Evolutionary conservation across 2,329 filamentous ascomycete species (phyloP).

Genomic region (Colletotrichum chrysophilum): DNA sequence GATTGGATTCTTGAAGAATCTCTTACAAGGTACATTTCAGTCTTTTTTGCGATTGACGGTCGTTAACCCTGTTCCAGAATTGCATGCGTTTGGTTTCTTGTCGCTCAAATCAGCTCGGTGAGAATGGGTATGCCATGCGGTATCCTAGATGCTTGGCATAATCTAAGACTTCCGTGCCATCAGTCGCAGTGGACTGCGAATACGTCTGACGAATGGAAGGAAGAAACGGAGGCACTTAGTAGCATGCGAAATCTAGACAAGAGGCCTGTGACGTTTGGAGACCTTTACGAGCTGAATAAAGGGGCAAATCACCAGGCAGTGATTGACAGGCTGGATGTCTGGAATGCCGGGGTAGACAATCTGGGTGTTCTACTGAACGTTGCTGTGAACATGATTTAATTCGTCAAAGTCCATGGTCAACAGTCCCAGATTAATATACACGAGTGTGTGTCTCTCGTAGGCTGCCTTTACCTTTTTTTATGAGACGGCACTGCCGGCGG

Average conservation of each 20-base stretch:
- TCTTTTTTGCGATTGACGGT: too few species aligned
- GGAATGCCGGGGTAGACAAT: conserved; percentile 18
- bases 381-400: neutral
- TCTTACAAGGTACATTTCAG: neutral
- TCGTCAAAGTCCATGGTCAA: neutral
- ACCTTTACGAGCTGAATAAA: neutral
- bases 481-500: neutral
- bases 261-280: neutral
- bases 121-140: neutral
- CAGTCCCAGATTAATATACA: neutral
- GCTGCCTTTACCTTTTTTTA: neutral
- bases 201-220: neutral
- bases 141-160: conserved; percentile 1
- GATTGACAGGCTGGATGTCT: neutral
- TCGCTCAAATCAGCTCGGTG: conserved; percentile 7
- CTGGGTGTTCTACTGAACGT: conserved; percentile 7
- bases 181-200: conserved; percentile 1
- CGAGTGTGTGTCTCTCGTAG: neutral
- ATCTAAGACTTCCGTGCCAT: neutral
- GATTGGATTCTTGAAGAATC: conserved; percentile 13
- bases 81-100: conserved; percentile 6
- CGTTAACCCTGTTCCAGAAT: neutral
- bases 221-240: neutral
- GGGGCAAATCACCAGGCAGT: neutral
- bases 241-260: neutral